Conservation (phyloP, 1,139 yeast species). For the Scheffersomyces stambukii region DNA sequence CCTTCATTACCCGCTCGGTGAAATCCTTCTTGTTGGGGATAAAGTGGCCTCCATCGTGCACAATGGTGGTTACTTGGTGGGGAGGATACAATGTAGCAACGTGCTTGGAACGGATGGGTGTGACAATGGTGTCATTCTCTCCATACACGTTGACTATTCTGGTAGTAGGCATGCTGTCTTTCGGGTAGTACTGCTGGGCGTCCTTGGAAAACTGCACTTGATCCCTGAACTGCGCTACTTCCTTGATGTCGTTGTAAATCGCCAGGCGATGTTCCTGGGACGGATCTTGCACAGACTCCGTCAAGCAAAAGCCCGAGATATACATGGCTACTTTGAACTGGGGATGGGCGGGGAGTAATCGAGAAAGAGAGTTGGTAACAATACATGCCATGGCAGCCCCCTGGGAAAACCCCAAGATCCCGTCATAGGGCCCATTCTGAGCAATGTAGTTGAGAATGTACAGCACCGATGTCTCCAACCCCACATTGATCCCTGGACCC, state of each 20-base stretch:
- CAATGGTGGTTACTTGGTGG: slow-evolving; percentile 13
- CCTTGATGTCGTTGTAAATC: slow-evolving; percentile 19
- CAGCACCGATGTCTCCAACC: slow-evolving; percentile 26
- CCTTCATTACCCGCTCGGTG: slow-evolving; percentile 23
- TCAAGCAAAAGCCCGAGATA: slow-evolving; percentile 56
- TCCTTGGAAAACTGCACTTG: slow-evolving; percentile 16
- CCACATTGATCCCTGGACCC: slow-evolving; percentile 26
- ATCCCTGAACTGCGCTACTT: slow-evolving; percentile 16
- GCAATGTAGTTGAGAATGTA: slow-evolving; percentile 54
- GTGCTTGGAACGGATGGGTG: slow-evolving; percentile 26
- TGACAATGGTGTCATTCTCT: slow-evolving; percentile 28
- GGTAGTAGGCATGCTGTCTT: no score
- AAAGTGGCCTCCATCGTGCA: slow-evolving; percentile 39
- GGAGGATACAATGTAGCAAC: slow-evolving; percentile 17
- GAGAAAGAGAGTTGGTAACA: slow-evolving; percentile 39
- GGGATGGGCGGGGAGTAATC: slow-evolving; percentile 36
- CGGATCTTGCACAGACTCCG: slow-evolving; percentile 24
- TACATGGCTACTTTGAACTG: slow-evolving; percentile 45
- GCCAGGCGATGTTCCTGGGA: slow-evolving; percentile 13
- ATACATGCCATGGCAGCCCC: slow-evolving; percentile 84
- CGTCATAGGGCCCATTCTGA: slow-evolving; percentile 81
- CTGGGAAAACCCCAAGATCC: slow-evolving; percentile 87
- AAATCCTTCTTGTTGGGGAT: slow-evolving; percentile 26
- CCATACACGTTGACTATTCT: slow-evolving; percentile 30
- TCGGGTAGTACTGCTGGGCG: slow-evolving; percentile 16